These are phyloP conservation scores for Periconia digitata DNA, from an alignment of 2,329 filamentous ascomycete genomes.

Conservation along the genomic window DNA sequence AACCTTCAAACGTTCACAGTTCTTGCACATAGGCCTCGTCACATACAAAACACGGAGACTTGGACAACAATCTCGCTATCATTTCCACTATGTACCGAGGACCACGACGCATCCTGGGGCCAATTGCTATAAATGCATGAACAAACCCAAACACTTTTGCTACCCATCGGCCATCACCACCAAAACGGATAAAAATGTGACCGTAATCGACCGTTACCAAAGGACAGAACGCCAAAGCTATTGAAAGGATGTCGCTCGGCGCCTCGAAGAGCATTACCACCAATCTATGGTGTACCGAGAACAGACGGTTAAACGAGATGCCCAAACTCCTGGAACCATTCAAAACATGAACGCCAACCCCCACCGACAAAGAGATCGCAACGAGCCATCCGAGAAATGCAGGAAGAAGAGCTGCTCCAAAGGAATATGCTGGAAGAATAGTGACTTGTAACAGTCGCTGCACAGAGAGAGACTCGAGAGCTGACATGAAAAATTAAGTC, in stretches of 20 bases:
- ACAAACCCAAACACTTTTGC: slow-evolving; percentile 34
- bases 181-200: slow-evolving; percentile 6
- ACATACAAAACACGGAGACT: background rate
- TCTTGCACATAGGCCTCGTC: background rate
- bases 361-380: slow-evolving; percentile 26
- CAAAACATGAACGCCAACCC: slow-evolving; percentile 23
- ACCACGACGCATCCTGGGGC: slow-evolving; percentile 19
- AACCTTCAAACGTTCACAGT: background rate
- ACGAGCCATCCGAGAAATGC: slow-evolving; percentile 36
- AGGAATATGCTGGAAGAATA: slow-evolving; percentile 26
- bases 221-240: slow-evolving; percentile 24
- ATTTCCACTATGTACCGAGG: slow-evolving; percentile 26
- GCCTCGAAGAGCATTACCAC: slow-evolving; percentile 34
- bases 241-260: slow-evolving; percentile 31
- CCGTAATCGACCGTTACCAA: slow-evolving; percentile 14
- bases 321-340: slow-evolving; percentile 19
- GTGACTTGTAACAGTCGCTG: slow-evolving; percentile 14
- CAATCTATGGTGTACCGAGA: slow-evolving; percentile 30
- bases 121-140: slow-evolving; percentile 32
- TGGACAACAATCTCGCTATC: slow-evolving; percentile 6
- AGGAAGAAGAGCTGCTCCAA: slow-evolving; percentile 29
- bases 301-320: slow-evolving; percentile 13
- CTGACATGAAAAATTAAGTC: slow-evolving; percentile 22
- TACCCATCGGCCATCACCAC: slow-evolving; percentile 22
- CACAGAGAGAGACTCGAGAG: slow-evolving; percentile 14